Base-by-base conservation (phyloP, 805 yeast species). In the Teunomyces cretensis region DNA sequence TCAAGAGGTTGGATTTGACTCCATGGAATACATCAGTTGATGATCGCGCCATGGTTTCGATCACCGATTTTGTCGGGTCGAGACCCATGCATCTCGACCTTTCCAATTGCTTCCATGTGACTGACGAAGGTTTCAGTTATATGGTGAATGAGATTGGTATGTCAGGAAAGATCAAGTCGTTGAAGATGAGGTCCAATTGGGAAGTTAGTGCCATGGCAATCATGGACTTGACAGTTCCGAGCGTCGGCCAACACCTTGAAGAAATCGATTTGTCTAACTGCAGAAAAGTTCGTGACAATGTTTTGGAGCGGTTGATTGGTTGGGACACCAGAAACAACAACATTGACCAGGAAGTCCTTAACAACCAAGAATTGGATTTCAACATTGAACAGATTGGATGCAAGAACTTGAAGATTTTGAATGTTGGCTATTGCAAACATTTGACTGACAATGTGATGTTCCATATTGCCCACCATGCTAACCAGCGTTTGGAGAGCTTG, bases 121-220 rank as follows among this genome's bases (percentile, higher is more conserved):
- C 91, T 0, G 91, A 86, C 60, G 83, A 76, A 49, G 89, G 91
- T 0, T 86, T 86, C 60, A 76, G 82, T 37, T 81, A 81, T 55
- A 69, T 86, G 71, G 80, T 86, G 15, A 84, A 81, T 54, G 87
- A 84, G 52, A 74, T 84, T 44, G 90, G 90, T 1, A 80, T 83
- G 53, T 59, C 80, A 32, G 89, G 89, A 2, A 70, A 73, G 27
- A 75, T 86, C 37, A 68, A 70, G 43, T 63, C 65, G 8, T 65
- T 86, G 41, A 75, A 72, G 48, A 83, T 86, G 89, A 73, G 71
- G 49, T 80, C 86, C 12, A 83, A 79, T 39, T 86, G 92, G 92
- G 88, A 84, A 53, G 80, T 86, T 7, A 78, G 84, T 47, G 88
- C 89, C 2, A 83, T 84, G 88, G 86, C 91, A 2, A 83, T 86